These are phyloP conservation scores for Vishniacozyma victoriae DNA, from an alignment of 768 basidiomycete genomes.

Conservation along the genomic window DNA sequence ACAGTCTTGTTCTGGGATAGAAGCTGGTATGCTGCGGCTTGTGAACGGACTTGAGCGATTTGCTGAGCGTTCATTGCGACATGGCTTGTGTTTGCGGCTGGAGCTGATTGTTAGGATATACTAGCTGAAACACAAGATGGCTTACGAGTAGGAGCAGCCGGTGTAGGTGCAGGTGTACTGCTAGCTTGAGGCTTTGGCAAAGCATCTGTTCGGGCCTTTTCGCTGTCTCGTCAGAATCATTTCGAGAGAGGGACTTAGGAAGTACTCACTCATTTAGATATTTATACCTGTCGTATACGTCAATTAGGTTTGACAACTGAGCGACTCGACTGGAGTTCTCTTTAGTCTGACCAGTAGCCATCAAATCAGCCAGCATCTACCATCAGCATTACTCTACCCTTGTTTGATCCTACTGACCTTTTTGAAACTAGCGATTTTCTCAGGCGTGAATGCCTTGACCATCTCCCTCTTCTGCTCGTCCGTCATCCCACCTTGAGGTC, in stretches of 20 bases:
- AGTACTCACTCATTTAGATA: slow-evolving; percentile 26
- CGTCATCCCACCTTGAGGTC: slow-evolving; percentile 1
- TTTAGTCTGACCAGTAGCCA: slow-evolving; percentile 27
- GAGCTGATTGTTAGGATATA: no score
- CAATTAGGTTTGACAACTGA: slow-evolving; percentile 29
- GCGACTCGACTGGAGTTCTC: slow-evolving; percentile 22
- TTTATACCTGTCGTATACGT: slow-evolving; percentile 27
- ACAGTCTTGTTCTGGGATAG: slow-evolving; percentile 41
- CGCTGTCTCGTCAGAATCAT: no score
- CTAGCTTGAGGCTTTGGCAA: no score
- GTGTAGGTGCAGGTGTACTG: slow-evolving; percentile 2
- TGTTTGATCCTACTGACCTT: slow-evolving; percentile 16
- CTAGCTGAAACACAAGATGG: no score
- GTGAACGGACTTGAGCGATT: slow-evolving; percentile 45
- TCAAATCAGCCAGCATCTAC: slow-evolving; percentile 26
- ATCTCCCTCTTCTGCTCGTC: slow-evolving; percentile 17
- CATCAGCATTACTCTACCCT: not conserved
- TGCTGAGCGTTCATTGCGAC: slow-evolving; percentile 46
- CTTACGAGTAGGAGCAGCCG: not conserved
- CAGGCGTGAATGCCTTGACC: slow-evolving; percentile 9
- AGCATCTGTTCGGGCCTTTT: no score
- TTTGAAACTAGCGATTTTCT: slow-evolving; percentile 6
- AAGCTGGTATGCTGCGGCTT: slow-evolving; percentile 43
- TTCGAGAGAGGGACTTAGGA: no score
- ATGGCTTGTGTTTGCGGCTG: no score